These are phyloP conservation scores for Vanrija humicola DNA, from an alignment of 1,284 basidiomycete genomes.

Conservation along the genomic window DNA sequence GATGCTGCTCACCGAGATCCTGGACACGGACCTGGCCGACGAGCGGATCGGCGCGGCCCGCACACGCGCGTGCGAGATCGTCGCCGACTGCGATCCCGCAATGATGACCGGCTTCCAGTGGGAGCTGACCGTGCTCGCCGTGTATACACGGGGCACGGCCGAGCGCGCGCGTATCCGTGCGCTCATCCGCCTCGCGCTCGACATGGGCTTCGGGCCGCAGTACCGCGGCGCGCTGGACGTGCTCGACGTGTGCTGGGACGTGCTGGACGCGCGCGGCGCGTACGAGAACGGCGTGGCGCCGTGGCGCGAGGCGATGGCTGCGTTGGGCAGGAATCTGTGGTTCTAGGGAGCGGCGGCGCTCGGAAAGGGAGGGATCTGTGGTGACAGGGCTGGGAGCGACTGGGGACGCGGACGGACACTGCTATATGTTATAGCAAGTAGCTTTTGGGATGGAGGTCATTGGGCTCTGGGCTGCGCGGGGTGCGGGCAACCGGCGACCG, in stretches of 20 bases:
- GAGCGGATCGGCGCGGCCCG: constrained; percentile 1
- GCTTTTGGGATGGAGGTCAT: no score
- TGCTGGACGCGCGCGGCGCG: constrained; percentile 11
- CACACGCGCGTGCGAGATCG: constrained; percentile 13
- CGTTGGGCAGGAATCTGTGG: constrained; percentile 9
- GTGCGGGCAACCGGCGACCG: no score
- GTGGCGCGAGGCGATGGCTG: constrained; percentile 17
- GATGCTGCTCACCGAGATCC: constrained; percentile 20
- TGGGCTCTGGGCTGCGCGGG: no score
- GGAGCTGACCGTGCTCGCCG: constrained; percentile 17
- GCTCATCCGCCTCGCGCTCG: constrained; percentile 8
- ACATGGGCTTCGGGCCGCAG: constrained; percentile 9
- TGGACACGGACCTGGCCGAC: constrained; percentile 12
- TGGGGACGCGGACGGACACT: no score
- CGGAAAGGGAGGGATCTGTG: no score
- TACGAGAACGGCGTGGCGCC: constrained; percentile 21
- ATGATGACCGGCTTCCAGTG: constrained; percentile 15
- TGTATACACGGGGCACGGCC: constrained; percentile 7
- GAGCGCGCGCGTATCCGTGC: constrained; percentile 4
- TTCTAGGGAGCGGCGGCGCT: constrained; percentile 1
- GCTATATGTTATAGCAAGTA: no score
- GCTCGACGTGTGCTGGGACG: constrained; percentile 15
- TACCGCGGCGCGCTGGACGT: constrained; percentile 13
- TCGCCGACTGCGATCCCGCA: constrained; percentile 11
- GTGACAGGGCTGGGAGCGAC: no score